These are phyloP conservation scores for Geotrichum bryndzae DNA, from an alignment of 1,139 yeast species.

Conservation along the genomic window DNA sequence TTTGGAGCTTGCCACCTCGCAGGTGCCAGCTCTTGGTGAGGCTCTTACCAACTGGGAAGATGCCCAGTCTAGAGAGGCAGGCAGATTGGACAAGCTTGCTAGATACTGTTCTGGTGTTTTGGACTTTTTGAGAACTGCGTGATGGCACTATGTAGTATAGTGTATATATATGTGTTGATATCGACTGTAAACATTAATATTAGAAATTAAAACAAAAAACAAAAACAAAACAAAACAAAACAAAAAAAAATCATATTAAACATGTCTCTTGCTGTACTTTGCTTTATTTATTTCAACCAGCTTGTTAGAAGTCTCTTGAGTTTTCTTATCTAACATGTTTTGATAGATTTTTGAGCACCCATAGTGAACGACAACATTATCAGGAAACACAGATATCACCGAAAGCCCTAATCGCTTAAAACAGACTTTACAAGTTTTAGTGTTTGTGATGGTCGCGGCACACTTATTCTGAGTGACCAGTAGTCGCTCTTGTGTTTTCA, in stretches of 20 bases:
- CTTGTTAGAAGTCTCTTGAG: neutral
- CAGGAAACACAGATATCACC: constrained; percentile 50
- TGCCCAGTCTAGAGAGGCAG: constrained; percentile 41
- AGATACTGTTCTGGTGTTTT: constrained; percentile 84
- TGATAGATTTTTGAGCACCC: constrained; percentile 46
- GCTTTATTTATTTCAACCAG: neutral
- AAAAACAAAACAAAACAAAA: neutral
- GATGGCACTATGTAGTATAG: neutral
- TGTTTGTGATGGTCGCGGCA: constrained; percentile 38
- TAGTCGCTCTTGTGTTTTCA: constrained; percentile 37
- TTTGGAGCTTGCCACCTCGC: constrained; percentile 32
- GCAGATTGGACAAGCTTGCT: constrained; percentile 57
- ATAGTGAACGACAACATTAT: constrained; percentile 59
- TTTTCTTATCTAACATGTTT: constrained; percentile 19
- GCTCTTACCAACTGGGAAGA: constrained; percentile 49
- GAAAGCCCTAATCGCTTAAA: constrained; percentile 56
- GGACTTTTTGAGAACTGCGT: constrained; percentile 45
- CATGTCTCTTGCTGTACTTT: neutral
- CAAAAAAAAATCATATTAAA: neutral
- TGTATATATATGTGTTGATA: neutral
- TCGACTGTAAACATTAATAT: neutral
- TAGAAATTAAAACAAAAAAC: neutral
- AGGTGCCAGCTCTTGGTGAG: constrained; percentile 32
- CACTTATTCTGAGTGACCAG: constrained; percentile 37
- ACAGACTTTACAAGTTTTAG: constrained; percentile 54